Evolutionary conservation across 2,329 filamentous ascomycete species (phyloP).

Genomic region (Pseudogymnoascus sp.): DNA sequence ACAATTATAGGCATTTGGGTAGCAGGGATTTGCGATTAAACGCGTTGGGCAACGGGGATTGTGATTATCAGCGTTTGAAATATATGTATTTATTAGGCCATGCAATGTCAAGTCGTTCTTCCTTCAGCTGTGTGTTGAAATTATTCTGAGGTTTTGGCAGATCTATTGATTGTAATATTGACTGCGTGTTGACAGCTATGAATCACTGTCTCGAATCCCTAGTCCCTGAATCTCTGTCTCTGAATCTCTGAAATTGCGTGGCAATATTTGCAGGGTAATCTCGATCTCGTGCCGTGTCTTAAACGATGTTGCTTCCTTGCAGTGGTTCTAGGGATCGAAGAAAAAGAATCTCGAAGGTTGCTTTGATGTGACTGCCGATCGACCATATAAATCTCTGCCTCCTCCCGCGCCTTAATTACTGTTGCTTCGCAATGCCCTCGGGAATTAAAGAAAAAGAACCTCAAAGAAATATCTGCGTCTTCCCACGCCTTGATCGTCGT

Average conservation of each 20-base stretch:
- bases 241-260: neutral
- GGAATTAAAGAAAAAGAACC: no score
- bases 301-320: neutral
- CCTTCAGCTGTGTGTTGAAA: neutral
- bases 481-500: no score
- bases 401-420: no score
- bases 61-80: neutral
- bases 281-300: neutral
- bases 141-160: neutral
- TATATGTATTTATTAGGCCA: neutral
- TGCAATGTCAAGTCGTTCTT: neutral
- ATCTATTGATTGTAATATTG: neutral
- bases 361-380: neutral
- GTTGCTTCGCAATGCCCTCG: no score
- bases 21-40: neutral
- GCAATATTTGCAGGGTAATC: neutral
- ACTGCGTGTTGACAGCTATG: neutral
- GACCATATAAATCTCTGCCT: neutral
- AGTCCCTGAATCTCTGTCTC: neutral
- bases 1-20: neutral
- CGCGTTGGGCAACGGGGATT: neutral
- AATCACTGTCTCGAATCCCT: neutral
- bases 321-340: neutral
- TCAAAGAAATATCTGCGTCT: no score
- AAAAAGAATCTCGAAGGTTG: neutral